Evolutionary conservation across 345 rosid genomes (phyloP), one percentile per base, ranked within the genome.

Genomic region (Anastatica hierochuntica): DNA sequence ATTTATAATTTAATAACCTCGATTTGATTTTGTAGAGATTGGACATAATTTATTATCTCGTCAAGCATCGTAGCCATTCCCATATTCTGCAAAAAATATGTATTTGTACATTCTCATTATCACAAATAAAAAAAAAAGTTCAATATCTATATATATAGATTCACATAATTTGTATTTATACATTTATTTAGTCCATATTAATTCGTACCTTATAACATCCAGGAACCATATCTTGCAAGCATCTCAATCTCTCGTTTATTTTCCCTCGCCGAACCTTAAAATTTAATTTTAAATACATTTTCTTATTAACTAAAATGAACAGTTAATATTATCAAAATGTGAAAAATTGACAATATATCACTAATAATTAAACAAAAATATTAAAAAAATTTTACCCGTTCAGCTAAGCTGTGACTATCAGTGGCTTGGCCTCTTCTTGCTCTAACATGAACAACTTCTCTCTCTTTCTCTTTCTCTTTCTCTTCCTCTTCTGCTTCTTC

Each of bases 381-480:
- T n/a, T n/a, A n/a, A n/a, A n/a, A n/a, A n/a, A n/a, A n/a, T n/a
- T n/a, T 30, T 69, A 88, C 96, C 84, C 97, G 72, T 72, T 88
- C 97, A 5, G 97, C 90, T 67, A 88, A 77, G 74, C 97, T 88
- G 70, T 88, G 97, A 58, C 81, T 88, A 59, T 84, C 88, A 49
- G 95, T 88, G 56, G 97, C 97, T 75, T 88, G 90, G 48, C 97
- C 97, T 72, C 95, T 80, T 73, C 84, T 72, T 31, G 97, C 97
- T 80, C 97, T 84, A 16, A 88, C 95, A 63, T 84, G 97, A 72
- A 88, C 84, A 19, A 84, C 94, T 52, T 81, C 90, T 61, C 65
- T 77, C 23, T 78, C 72, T 58, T 68, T 72, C 54, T 70, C 73
- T 5, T 74, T 76, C 21, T 78, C 71, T 57, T 68, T 72, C 53